Evolutionary conservation across 352 stramenopile species (phyloP), one percentile per base, ranked within the genome.

Genomic region (Pythium myriotylum): DNA sequence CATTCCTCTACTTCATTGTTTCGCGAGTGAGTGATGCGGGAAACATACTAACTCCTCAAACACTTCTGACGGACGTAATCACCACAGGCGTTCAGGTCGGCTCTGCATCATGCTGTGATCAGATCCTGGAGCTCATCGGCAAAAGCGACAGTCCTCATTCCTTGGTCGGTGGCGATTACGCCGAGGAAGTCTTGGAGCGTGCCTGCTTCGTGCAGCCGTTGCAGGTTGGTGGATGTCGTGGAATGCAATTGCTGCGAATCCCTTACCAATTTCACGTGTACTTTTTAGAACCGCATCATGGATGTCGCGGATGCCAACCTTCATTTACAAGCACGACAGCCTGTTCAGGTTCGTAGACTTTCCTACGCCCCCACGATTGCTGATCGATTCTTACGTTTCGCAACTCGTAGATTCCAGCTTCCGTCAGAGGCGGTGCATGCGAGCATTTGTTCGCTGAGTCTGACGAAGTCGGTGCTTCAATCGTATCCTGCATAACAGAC

Each of bases 1-100:
- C n/a, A 85, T 92, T 32, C 83, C 86, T 35, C 57, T 95, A 48
- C 76, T 78, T 20, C 72, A 90, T 32, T 69, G 80, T 37, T 94
- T 93, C 56, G 72, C 72, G 14, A 85, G 83, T 92, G 58, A 22
- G 76, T 63, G 1, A 16, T 24, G 16, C 6, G n/a, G n/a, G n/a
- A n/a, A n/a, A n/a, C n/a, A n/a, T n/a, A n/a, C n/a, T n/a, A n/a
- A n/a, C n/a, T n/a, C n/a, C n/a, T 54, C 3, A 20, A 19, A 20
- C 4, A 27, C 3, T 53, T 37, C n/a, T 22, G 22, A 27, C 23
- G 24, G 24, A 51, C 23, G 16, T 43, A 43, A 43, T 16, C 5
- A 56, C 33, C 32, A 17, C 51, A 91, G 82, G 70, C 53, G 73
- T 85, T 13, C 58, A 74, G 40, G 67, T 66, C 45, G 82, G 74